Evolutionary conservation across 2,329 filamentous ascomycete species (phyloP), one percentile per base, ranked within the genome.

Genomic region (Trichoderma sp.): DNA sequence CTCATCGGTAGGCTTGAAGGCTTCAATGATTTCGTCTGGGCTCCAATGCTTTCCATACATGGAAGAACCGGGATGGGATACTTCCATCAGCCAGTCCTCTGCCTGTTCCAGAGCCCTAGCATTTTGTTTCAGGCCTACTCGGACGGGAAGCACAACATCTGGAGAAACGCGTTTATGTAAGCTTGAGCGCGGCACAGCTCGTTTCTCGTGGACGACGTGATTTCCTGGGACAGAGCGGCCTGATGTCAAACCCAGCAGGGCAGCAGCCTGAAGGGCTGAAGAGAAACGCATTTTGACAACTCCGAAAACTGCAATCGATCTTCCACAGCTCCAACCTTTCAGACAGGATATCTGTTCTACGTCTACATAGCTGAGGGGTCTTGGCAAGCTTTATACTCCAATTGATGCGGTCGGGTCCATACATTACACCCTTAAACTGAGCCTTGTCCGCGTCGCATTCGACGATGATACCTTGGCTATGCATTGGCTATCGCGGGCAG

Each of bases 11-110:
- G 81, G 80, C 21, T 81, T 77, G 75, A 84, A 84, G 46, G 76
- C 81, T 16, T 81, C 77, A 14, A 80, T 75, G 4, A 84, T 75
- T 71, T 83, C 75, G 30, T 81, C 75, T 1, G 78, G 73, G 4
- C 79, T 79, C 82, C 82, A 84, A 74, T 84, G 83, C 70, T 80
- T 79, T 61, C 83, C 82, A 71, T 83, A 84, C 52, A 78, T 77
- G 32, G 79, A 72, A 8, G 82, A 84, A 7, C 75, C 72, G 2
- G 83, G 83, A 71, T 85, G 76, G 5, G 82, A 75, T 21, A 84
- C 80, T 34, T 81, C 78, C 34, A 77, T 75, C 28, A 83, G 74
- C 59, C 81, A 79, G 58, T 81, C 78, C 64, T 83, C 81, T 5
- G 78, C 82, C 37, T 76, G 76, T 63, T 83, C 76, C 7, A 83